Evolutionary conservation across 257 asterid genomes (phyloP).

Genomic region (Penstemon eatonii): DNA sequence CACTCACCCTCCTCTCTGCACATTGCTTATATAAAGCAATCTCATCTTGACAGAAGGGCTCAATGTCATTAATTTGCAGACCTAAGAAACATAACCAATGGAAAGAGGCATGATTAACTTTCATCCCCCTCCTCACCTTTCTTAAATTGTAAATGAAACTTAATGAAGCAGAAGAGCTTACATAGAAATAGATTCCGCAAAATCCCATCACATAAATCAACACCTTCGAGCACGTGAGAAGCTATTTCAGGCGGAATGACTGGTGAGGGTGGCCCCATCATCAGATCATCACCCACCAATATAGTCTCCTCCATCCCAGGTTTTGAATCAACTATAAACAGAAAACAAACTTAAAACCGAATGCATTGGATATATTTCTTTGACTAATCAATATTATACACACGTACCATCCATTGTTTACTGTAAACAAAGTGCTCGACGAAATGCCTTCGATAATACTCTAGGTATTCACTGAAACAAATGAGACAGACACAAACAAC

Average conservation of each 20-base stretch:
- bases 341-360: not conserved
- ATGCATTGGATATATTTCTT: too few species aligned
- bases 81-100: slow-evolving; percentile 30
- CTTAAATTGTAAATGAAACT: not conserved
- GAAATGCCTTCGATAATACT: slow-evolving; percentile 34
- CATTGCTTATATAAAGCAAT: slow-evolving; percentile 48
- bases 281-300: slow-evolving; percentile 96
- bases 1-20: slow-evolving; percentile 58
- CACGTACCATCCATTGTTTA: slow-evolving; percentile 54
- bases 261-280: slow-evolving; percentile 96
- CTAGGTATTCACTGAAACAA: slow-evolving; percentile 10
- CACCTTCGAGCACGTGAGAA: slow-evolving; percentile 91
- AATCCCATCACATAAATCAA: slow-evolving; percentile 84
- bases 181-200: slow-evolving; percentile 86
- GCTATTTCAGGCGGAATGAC: slow-evolving; percentile 93
- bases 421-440: slow-evolving; percentile 43
- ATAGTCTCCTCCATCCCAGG: slow-evolving; percentile 93
- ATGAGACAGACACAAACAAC: not conserved
- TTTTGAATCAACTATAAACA: slow-evolving; percentile 73
- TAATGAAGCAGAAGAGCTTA: slow-evolving; percentile 31
- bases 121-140: not conserved
- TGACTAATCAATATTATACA: not conserved
- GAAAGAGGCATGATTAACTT: not conserved
- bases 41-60: slow-evolving; percentile 74
- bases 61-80: slow-evolving; percentile 87